phyloP scores from a whole-genome alignment of 441 rosid species.

The Euphorbia schlechtendalii region DNA sequence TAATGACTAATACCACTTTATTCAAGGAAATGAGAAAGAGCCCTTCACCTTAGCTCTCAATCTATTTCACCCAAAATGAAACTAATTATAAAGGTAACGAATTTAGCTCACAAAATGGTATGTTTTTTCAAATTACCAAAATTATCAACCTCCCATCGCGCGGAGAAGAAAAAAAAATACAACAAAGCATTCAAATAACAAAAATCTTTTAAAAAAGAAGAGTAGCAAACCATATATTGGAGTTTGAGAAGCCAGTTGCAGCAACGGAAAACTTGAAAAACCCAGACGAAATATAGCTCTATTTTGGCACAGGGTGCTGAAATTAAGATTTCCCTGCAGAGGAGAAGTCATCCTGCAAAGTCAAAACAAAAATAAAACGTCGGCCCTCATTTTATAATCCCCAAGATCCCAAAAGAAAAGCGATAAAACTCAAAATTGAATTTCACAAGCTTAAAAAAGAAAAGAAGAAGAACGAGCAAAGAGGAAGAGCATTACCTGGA shows the following conservation, averaged over 20 bases:
- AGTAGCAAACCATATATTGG: conserved; percentile 18
- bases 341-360: conserved; percentile 26
- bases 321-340: neutral
- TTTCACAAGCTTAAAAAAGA: no score
- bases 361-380: no score
- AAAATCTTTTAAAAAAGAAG: neutral
- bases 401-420: no score
- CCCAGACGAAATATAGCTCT: conserved; percentile 15
- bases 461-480: no score
- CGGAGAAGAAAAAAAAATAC: neutral
- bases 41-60: no score
- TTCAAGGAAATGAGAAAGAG: no score
- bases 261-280: conserved; percentile 21
- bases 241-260: conserved; percentile 3
- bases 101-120: neutral
- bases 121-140: neutral
- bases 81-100: neutral
- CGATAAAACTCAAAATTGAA: no score
- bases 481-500: no score
- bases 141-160: neutral
- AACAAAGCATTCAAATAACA: neutral
- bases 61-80: neutral
- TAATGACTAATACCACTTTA: neutral
- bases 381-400: no score
- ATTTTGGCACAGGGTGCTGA: conserved; percentile 14